Conservation (phyloP, 306 rosid genomes). For the Cucurbita argyrosperma region DNA sequence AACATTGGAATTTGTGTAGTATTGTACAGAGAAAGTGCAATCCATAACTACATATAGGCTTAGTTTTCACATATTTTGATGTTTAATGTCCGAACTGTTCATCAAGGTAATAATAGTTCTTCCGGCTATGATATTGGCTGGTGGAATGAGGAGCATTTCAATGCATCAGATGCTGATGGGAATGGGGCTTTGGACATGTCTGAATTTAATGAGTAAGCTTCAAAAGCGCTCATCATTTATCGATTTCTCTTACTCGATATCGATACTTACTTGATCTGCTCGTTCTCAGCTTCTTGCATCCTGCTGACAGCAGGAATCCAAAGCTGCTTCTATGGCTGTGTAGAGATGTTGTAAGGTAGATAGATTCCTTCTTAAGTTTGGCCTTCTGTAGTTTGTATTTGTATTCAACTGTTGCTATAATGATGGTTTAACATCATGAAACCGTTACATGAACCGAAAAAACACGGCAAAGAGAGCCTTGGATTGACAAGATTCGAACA, state of each 20-base stretch:
- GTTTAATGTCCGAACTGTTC: slow-evolving; percentile 4
- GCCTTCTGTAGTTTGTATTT: background rate
- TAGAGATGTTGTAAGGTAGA: slow-evolving; percentile 82
- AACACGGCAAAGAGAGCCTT: background rate
- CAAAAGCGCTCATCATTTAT: background rate
- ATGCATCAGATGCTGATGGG: slow-evolving; percentile 74
- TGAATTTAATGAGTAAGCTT: slow-evolving; percentile 80
- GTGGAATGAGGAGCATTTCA: slow-evolving; percentile 95
- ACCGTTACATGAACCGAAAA: background rate
- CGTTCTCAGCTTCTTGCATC: slow-evolving; percentile 58
- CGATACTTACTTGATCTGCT: background rate
- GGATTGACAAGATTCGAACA: background rate
- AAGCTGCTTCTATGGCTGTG: slow-evolving; percentile 77
- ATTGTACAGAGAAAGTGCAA: background rate
- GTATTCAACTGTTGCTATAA: background rate
- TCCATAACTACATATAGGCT: background rate
- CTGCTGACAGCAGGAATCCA: slow-evolving; percentile 71
- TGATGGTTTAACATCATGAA: background rate
- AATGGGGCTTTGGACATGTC: slow-evolving; percentile 59
- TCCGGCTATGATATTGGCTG: slow-evolving; percentile 87
- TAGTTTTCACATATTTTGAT: background rate
- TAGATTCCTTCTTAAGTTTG: background rate
- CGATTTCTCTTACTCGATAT: background rate
- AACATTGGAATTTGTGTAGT: background rate
- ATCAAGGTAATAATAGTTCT: slow-evolving; percentile 49